A percentile compares a stretch with the other conserved stretches of the same genome.
Conservation (phyloP, 1,284 basidiomycete genomes). For the Moesziomyces aphidis region DNA sequence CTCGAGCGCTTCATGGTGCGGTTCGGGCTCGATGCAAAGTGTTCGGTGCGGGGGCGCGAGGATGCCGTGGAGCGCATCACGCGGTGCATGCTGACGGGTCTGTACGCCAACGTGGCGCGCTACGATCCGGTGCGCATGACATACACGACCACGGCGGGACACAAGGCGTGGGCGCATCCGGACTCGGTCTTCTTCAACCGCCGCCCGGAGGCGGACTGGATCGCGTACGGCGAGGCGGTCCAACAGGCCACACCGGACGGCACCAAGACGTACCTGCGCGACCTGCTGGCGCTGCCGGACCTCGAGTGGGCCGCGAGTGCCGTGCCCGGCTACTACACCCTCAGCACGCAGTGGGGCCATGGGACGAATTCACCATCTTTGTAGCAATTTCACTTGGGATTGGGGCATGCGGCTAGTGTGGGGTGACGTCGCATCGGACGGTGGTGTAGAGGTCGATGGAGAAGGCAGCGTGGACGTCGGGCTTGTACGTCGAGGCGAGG, state of each 20-base stretch:
- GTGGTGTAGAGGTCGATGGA: slow-evolving; percentile 39
- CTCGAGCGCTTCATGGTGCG: slow-evolving; percentile 91
- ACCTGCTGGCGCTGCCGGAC: slow-evolving; percentile 70
- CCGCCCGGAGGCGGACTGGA: slow-evolving; percentile 88
- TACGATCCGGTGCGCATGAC: slow-evolving; percentile 69
- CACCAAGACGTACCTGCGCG: slow-evolving; percentile 76
- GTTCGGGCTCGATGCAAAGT: slow-evolving; percentile 73
- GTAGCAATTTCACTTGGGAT: not conserved
- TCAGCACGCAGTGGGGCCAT: slow-evolving; percentile 8
- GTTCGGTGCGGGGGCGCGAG: slow-evolving; percentile 75
- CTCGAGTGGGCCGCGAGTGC: slow-evolving; percentile 66
- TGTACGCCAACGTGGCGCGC: slow-evolving; percentile 89
- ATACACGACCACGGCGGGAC: slow-evolving; percentile 83
- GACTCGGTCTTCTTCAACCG: slow-evolving; percentile 94
- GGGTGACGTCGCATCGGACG: slow-evolving; percentile 17
- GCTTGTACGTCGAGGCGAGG: slow-evolving; percentile 35
- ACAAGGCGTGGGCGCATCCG: slow-evolving; percentile 81
- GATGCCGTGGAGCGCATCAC: slow-evolving; percentile 72
- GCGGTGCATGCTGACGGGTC: slow-evolving; percentile 87
- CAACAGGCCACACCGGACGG: slow-evolving; percentile 61
- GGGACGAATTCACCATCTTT: not conserved
- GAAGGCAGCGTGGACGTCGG: slow-evolving; percentile 23
- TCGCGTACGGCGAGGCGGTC: slow-evolving; percentile 93
- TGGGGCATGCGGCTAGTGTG: not conserved
- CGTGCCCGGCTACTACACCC: slow-evolving; percentile 22